Conservation (phyloP, 1,284 basidiomycete species). For the Fomitopsis schrenkii region DNA sequence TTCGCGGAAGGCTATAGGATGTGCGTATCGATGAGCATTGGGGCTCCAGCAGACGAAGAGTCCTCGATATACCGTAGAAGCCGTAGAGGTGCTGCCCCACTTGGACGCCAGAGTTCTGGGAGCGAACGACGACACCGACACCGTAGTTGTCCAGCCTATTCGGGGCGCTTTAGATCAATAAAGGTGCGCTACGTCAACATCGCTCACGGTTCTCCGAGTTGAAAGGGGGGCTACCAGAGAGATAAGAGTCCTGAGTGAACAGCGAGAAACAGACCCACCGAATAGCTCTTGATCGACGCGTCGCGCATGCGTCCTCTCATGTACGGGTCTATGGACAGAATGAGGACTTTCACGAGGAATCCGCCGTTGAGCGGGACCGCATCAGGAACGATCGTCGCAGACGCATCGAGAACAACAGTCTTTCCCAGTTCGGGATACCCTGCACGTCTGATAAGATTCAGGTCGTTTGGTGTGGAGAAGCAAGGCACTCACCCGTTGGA, state of each 20-base stretch:
- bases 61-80: background rate
- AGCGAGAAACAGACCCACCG: constrained; percentile 5
- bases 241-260: background rate
- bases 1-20: constrained; percentile 13
- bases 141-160: constrained; percentile 24
- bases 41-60: background rate
- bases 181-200: background rate
- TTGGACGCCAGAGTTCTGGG: constrained; percentile 34
- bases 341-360: constrained; percentile 46
- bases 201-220: constrained; percentile 8
- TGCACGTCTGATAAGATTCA: background rate
- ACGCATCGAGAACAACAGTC: constrained; percentile 41
- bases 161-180: background rate
- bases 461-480: too few species aligned
- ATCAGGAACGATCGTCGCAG: constrained; percentile 45
- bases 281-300: constrained; percentile 22
- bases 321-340: constrained; percentile 48
- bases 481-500: constrained; percentile 3
- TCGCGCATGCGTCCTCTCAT: constrained; percentile 35
- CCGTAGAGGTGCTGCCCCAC: constrained; percentile 42
- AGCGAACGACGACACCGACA: constrained; percentile 42
- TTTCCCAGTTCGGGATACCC: constrained; percentile 31
- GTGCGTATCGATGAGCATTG: background rate
- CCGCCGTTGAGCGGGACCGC: constrained; percentile 47
- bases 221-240: constrained; percentile 23